A percentile compares a stretch with the other conserved stretches of the same genome.
These are phyloP conservation scores for Ramaria sp. DNA, from an alignment of 768 basidiomycete species.

Conservation along the genomic window DNA sequence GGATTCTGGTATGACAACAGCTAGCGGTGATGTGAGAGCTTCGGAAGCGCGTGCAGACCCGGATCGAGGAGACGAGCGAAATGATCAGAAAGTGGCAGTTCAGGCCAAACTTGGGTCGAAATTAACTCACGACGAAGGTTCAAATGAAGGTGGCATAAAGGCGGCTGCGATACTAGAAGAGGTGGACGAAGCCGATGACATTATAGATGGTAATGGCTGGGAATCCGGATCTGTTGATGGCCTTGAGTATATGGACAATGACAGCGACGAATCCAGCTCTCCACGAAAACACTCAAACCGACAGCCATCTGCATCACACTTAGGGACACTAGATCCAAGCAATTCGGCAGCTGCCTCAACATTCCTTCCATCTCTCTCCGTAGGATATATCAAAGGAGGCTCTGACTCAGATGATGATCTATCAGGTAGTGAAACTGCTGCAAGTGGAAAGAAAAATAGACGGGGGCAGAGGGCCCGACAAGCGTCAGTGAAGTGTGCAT, in stretches of 20 bases:
- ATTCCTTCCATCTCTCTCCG: conserved; percentile 83
- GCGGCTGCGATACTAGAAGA: not conserved
- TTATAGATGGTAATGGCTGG: conserved; percentile 19
- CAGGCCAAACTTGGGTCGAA: conserved; percentile 3
- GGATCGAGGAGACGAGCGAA: conserved; percentile 12
- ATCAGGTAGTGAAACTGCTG: conserved; percentile 44
- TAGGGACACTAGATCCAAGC: conserved; percentile 11
- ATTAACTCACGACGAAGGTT: conserved; percentile 11
- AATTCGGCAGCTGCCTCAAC: conserved; percentile 32
- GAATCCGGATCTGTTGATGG: conserved; percentile 26
- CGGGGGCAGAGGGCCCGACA: conserved; percentile 89
- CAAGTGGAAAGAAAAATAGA: conserved; percentile 64
- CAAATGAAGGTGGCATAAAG: conserved; percentile 13
- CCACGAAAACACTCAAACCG: conserved; percentile 14
- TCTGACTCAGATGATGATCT: conserved; percentile 70
- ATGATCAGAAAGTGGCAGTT: conserved; percentile 4
- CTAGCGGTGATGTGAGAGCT: not conserved
- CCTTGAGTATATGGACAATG: conserved; percentile 19
- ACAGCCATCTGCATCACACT: not conserved
- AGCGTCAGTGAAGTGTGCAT: conserved; percentile 53
- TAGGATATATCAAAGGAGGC: conserved; percentile 74
- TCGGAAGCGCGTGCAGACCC: too few relatives aligned
- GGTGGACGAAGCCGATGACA: conserved; percentile 8
- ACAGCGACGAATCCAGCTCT: conserved; percentile 11
- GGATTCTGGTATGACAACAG: conserved; percentile 14